A percentile compares a stretch with the other conserved stretches of the same genome.
Conservation (phyloP, 768 basidiomycete species). For the Clathrus columnatus region DNA sequence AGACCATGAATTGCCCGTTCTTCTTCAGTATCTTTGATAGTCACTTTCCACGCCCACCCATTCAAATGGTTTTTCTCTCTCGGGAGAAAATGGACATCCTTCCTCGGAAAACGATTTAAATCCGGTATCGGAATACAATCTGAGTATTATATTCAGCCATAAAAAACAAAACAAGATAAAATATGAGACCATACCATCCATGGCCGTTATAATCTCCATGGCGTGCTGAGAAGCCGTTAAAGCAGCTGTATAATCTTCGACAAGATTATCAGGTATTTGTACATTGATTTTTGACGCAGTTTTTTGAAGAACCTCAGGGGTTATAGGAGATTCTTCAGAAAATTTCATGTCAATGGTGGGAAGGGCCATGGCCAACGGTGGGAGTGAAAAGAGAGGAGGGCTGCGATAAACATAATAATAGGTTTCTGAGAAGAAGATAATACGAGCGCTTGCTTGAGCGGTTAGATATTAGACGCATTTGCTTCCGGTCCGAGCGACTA, state of each 20-base stretch:
- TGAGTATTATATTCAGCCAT: background rate
- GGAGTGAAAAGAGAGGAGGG: background rate
- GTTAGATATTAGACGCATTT: too few species aligned
- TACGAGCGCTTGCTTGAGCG: too few species aligned
- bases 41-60: slow-evolving; percentile 30
- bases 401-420: too few species aligned
- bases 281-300: slow-evolving; percentile 6
- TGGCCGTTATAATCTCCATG: slow-evolving; percentile 3
- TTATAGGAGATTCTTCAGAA: background rate
- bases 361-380: background rate
- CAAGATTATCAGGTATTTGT: slow-evolving; percentile 4
- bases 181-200: background rate
- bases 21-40: slow-evolving; percentile 20
- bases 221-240: background rate
- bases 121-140: slow-evolving; percentile 17
- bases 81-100: slow-evolving; percentile 14
- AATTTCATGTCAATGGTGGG: background rate
- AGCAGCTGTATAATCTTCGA: slow-evolving; percentile 5
- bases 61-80: slow-evolving; percentile 24
- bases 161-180: background rate
- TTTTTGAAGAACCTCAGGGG: slow-evolving; percentile 1
- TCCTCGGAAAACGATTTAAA: slow-evolving; percentile 18
- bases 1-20: slow-evolving; percentile 18
- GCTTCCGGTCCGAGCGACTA: too few species aligned
- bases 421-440: too few species aligned